A percentile compares a stretch with the other conserved stretches of the same genome.
Conservation (phyloP, 257 asterid species). For the Solanum gracilifrons region DNA sequence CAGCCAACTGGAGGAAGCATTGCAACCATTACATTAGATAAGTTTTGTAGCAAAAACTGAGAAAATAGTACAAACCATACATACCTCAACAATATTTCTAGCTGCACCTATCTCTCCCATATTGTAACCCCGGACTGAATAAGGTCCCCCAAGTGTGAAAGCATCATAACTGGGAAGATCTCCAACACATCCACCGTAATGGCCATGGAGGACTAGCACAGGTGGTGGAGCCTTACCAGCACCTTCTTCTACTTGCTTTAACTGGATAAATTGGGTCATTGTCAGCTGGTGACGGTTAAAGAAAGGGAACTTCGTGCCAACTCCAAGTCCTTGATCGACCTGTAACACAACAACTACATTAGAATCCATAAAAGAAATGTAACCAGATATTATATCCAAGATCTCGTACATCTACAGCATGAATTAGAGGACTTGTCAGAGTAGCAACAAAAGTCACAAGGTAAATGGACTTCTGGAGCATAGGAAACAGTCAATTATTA, state of each 20-base stretch:
- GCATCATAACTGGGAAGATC: conserved; percentile 98
- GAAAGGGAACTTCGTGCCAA: conserved; percentile 75
- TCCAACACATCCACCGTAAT: conserved; percentile 95
- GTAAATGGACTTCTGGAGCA: background rate
- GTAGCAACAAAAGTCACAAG: background rate
- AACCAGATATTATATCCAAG: background rate
- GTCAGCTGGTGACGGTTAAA: conserved; percentile 94
- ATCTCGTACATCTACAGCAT: background rate
- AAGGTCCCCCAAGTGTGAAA: conserved; percentile 94
- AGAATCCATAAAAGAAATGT: background rate
- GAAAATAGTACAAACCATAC: background rate
- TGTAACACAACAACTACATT: conserved; percentile 15
- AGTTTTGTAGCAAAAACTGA: background rate
- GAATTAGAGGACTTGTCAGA: background rate
- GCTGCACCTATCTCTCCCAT: conserved; percentile 99
- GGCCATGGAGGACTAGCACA: conserved; percentile 86
- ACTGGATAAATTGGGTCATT: conserved; percentile 56
- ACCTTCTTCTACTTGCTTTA: conserved; percentile 89
- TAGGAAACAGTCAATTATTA: background rate
- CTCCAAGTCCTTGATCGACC: conserved; percentile 95
- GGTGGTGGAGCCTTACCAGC: conserved; percentile 90
- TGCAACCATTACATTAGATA: conserved; percentile 6
- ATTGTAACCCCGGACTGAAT: conserved; percentile 90
- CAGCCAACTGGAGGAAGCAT: conserved; percentile 49
- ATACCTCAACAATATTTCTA: conserved; percentile 80